phyloP scores from a whole-genome alignment of 495 filamentous ascomycete genomes.

The Penicillium robsamsonii region DNA sequence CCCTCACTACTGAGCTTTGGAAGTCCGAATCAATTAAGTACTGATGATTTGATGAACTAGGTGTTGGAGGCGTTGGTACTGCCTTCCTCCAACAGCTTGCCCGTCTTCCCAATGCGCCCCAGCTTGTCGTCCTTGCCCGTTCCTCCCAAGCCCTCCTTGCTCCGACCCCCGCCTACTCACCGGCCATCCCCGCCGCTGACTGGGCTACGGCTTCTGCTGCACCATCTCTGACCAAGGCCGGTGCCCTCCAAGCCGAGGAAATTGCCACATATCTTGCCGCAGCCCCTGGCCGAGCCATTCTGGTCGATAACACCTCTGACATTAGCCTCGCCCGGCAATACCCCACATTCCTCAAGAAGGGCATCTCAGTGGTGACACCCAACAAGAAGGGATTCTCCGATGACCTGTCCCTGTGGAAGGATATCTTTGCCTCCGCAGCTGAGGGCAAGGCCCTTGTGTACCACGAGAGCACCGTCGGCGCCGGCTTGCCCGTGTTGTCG shows the following conservation, averaged over 20 bases:
- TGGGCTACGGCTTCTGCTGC: slow-evolving; percentile 54
- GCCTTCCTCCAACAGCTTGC: slow-evolving; percentile 82
- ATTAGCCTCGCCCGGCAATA: slow-evolving; percentile 75
- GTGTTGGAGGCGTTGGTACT: slow-evolving; percentile 89
- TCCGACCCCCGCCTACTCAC: slow-evolving; percentile 39
- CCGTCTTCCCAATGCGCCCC: slow-evolving; percentile 59
- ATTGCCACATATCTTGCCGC: slow-evolving; percentile 67
- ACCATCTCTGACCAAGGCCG: slow-evolving; percentile 51
- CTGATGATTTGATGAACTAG: slow-evolving; percentile 41
- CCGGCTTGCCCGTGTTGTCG: slow-evolving; percentile 86
- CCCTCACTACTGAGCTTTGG: slow-evolving; percentile 5
- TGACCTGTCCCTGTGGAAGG: slow-evolving; percentile 70
- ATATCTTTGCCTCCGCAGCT: slow-evolving; percentile 68
- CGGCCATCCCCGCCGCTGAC: slow-evolving; percentile 52
- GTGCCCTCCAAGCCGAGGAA: slow-evolving; percentile 57
- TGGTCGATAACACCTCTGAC: slow-evolving; percentile 94
- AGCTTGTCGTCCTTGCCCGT: slow-evolving; percentile 75
- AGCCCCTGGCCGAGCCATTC: slow-evolving; percentile 68
- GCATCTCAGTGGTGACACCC: slow-evolving; percentile 87
- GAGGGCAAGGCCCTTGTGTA: slow-evolving; percentile 71
- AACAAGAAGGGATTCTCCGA: slow-evolving; percentile 97
- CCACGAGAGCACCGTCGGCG: slow-evolving; percentile 91
- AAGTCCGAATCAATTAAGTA: neutral
- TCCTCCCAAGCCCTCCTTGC: slow-evolving; percentile 74
- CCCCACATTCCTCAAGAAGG: slow-evolving; percentile 69